These are phyloP conservation scores for Pedinophyceae sp. DNA, from an alignment of 139 green algal genomes.

Conservation along the genomic window DNA sequence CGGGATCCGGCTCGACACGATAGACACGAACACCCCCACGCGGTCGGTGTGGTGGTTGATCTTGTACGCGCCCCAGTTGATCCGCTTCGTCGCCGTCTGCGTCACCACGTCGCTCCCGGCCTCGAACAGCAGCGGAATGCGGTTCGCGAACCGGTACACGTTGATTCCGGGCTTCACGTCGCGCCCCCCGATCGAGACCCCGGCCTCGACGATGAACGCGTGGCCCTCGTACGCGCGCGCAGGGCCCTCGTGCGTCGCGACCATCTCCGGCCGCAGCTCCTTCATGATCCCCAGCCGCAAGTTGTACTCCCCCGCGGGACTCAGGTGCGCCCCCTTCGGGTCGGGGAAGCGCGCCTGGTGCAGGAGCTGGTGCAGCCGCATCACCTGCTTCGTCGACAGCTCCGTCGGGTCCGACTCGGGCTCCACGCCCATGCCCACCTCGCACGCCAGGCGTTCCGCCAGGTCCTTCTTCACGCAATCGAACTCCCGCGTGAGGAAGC, in stretches of 20 bases:
- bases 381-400: slow-evolving; percentile 46
- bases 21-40: slow-evolving; percentile 88
- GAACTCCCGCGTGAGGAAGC: slow-evolving; percentile 75
- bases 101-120: slow-evolving; percentile 81
- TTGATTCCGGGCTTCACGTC: slow-evolving; percentile 81
- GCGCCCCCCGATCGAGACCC: slow-evolving; percentile 69
- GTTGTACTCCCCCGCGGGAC: slow-evolving; percentile 88
- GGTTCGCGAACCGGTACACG: slow-evolving; percentile 86
- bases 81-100: slow-evolving; percentile 68
- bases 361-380: slow-evolving; percentile 77
- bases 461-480: slow-evolving; percentile 47
- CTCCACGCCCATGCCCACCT: slow-evolving; percentile 5
- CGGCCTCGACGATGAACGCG: slow-evolving; percentile 88
- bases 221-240: slow-evolving; percentile 78
- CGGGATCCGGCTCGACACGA: slow-evolving; percentile 96
- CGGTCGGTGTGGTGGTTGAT: slow-evolving; percentile 83
- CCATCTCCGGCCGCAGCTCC: slow-evolving; percentile 41
- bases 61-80: slow-evolving; percentile 91
- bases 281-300: slow-evolving; percentile 91
- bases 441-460: slow-evolving; percentile 1
- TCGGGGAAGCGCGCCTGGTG: slow-evolving; percentile 63
- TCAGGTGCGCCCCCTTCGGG: slow-evolving; percentile 60
- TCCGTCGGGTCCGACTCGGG: slow-evolving; percentile 28
- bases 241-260: slow-evolving; percentile 3
- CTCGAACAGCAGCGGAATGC: slow-evolving; percentile 95